Conservation (phyloP, 1,139 yeast genomes). For the Saccharomyces hybrid region DNA sequence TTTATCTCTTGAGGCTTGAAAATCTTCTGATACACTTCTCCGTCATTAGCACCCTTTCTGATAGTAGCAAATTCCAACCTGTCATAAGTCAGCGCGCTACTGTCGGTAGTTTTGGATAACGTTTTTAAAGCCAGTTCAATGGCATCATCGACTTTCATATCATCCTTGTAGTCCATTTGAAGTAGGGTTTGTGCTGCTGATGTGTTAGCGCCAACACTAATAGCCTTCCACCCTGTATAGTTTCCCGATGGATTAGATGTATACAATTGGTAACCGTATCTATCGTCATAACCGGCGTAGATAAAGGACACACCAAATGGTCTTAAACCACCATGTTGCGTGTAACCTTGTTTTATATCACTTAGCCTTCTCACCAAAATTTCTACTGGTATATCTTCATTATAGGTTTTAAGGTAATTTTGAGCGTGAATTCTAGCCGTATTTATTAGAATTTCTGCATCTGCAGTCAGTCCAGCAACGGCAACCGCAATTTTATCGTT, state of each 20-base stretch:
- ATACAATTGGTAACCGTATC: conserved; percentile 84
- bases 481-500: conserved; percentile 85
- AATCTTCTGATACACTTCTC: conserved; percentile 56
- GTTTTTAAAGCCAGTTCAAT: conserved; percentile 86
- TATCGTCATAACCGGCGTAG: conserved; percentile 91
- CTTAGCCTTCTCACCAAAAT: conserved; percentile 80
- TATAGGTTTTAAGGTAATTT: conserved; percentile 72
- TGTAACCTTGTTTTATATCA: conserved; percentile 94
- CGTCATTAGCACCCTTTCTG: conserved; percentile 39
- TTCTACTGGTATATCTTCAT: conserved; percentile 90
- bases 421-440: conserved; percentile 85
- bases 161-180: conserved; percentile 91
- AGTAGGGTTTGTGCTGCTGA: conserved; percentile 92
- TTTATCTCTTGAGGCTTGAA: conserved; percentile 80
- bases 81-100: conserved; percentile 75
- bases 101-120: conserved; percentile 89
- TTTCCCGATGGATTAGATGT: conserved; percentile 97
- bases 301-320: conserved; percentile 97
- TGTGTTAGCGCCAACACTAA: conserved; percentile 93
- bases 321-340: conserved; percentile 97
- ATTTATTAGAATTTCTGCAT: conserved; percentile 86
- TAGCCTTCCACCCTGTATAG: conserved; percentile 98
- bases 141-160: conserved; percentile 68
- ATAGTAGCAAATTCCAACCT: conserved; percentile 88
- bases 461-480: conserved; percentile 98